Base-by-base conservation (phyloP, 208 protist genomes). In the Trypanosoma cruzi region DNA sequence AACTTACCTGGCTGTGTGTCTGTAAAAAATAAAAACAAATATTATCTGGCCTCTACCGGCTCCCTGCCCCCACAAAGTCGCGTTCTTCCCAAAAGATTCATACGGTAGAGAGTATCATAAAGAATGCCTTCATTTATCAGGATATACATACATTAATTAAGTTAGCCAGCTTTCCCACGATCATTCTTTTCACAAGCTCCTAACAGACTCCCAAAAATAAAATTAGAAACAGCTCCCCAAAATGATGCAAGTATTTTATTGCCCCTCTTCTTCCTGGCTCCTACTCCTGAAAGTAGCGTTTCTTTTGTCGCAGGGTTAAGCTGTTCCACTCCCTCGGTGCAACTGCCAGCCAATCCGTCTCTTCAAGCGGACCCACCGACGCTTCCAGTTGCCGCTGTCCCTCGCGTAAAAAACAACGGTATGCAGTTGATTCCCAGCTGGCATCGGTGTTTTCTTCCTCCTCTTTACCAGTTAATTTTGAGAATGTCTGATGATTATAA, bases 271-370 rank as follows among this genome's bases (percentile, higher is more conserved):
- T n/a, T 24, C 4, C 48, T 8, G 6, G 13, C 16, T 3, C 34
- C 46, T 49, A 56, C 18, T 34, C 11, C 29, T 22, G 28, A 40
- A 64, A 62, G 50, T 81, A 81, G 28, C 61, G 4, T 7, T 70
- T 61, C 62, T 85, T 90, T 64, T 94, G 83, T 5, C 79, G 75
- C 20, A 77, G 46, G 16, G 82, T 88, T 64, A 86, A 85, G 52
- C 68, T 81, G 32, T 54, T 44, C 88, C 88, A 94, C 67, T 94
- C 88, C 28, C 75, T 80, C 14, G 58, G 76, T n/a, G 88, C 88
- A 18, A 91, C 80, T 31, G 75, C 71, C 66, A 80, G 46, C 88
- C 88, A 94, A 58, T 82, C 75, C n/a, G 64, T 32, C 14, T 89
- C 37, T 44, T 73, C 14, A 16, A 68, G 31, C 22, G 28, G 42